These are phyloP conservation scores for Kickxella alabastrina DNA, from an alignment of 192 early-diverging fungal species.

Conservation along the genomic window DNA sequence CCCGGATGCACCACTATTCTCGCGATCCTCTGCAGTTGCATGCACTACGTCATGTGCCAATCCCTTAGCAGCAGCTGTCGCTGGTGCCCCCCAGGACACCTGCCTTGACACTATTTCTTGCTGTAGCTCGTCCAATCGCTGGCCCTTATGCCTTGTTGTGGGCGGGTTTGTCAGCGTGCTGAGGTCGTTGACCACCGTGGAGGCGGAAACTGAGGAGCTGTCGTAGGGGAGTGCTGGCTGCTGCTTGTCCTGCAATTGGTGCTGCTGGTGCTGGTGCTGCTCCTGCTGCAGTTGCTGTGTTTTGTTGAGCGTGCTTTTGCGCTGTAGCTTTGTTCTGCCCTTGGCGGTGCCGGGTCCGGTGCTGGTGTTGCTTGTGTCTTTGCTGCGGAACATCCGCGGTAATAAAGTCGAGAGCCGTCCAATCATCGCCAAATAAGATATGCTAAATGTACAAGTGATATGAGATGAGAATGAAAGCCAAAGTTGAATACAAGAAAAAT, in stretches of 20 bases:
- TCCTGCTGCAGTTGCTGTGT: too few relatives aligned
- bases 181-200: slow-evolving; percentile 16
- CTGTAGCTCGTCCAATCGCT: too few relatives aligned
- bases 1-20: too few relatives aligned
- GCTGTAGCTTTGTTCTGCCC: neutral
- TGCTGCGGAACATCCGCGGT: slow-evolving; percentile 2
- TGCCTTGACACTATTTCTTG: too few relatives aligned
- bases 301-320: slow-evolving; percentile 2
- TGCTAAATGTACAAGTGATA: slow-evolving; percentile 1
- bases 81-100: slow-evolving; percentile 1
- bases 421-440: too few relatives aligned
- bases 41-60: neutral
- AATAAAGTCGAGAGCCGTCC: neutral
- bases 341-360: neutral
- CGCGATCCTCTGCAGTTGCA: slow-evolving; percentile 17
- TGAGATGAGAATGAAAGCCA: neutral
- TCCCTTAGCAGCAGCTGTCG: neutral
- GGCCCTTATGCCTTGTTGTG: too few relatives aligned
- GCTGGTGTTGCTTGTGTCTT: neutral
- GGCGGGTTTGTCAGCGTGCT: too few relatives aligned
- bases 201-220: slow-evolving; percentile 30
- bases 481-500: slow-evolving; percentile 1
- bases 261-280: too few relatives aligned
- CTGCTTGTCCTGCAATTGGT: too few relatives aligned
- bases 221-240: slow-evolving; percentile 11